These are phyloP conservation scores for Saccharomycopsis capsularis DNA, from an alignment of 805 yeast species.

Conservation along the genomic window DNA sequence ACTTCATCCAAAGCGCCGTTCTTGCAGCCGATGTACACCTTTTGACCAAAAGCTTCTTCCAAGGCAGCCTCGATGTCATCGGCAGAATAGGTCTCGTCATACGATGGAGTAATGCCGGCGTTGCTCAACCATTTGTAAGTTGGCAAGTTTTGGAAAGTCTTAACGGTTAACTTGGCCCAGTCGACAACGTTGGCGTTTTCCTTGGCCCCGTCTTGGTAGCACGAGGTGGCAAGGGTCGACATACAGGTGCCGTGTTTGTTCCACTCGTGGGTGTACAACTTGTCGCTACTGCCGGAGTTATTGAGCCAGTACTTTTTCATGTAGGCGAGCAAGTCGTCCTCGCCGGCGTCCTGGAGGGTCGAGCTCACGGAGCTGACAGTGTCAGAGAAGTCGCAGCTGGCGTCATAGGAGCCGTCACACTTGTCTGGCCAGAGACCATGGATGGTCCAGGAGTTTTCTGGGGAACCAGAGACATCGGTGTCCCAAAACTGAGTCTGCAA, in stretches of 20 bases:
- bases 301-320: constrained; percentile 70
- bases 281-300: constrained; percentile 55
- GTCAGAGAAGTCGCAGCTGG: constrained; percentile 46
- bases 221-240: constrained; percentile 48
- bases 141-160: constrained; percentile 50
- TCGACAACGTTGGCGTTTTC: constrained; percentile 41
- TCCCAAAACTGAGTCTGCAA: constrained; percentile 94
- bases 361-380: constrained; percentile 3
- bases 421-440: constrained; percentile 89
- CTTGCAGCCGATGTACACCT: constrained; percentile 55
- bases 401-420: constrained; percentile 77
- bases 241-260: constrained; percentile 94
- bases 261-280: constrained; percentile 83
- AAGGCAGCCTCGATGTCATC: constrained; percentile 48
- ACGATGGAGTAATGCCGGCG: constrained; percentile 66
- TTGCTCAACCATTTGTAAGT: constrained; percentile 59
- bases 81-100: constrained; percentile 47
- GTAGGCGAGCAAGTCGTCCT: constrained; percentile 32
- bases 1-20: constrained; percentile 37
- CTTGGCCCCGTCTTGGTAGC: constrained; percentile 9
- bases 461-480: constrained; percentile 67
- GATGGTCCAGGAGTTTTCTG: constrained; percentile 61
- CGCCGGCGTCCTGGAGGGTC: constrained; percentile 8
- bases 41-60: constrained; percentile 41
- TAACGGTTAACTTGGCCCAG: constrained; percentile 55